phyloP scores from a whole-genome alignment of 768 basidiomycete genomes.

The Tulasnella sp. region DNA sequence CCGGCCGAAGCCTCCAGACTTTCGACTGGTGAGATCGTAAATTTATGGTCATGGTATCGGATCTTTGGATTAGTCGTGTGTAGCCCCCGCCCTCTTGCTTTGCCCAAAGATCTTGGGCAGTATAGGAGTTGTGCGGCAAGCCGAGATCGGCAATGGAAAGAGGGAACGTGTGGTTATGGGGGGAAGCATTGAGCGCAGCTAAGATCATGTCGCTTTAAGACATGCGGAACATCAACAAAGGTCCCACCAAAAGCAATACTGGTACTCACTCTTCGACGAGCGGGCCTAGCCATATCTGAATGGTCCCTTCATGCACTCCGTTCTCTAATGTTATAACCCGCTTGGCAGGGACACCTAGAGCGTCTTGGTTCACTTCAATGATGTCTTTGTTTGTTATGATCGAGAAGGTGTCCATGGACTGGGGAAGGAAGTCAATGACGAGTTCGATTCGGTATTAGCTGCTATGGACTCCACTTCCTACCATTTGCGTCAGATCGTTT shows the following conservation, averaged over 20 bases:
- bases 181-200: not conserved
- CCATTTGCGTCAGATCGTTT: constrained; percentile 31
- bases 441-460: not conserved
- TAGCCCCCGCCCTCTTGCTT: not conserved
- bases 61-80: not conserved
- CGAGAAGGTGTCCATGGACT: constrained; percentile 26
- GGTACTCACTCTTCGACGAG: constrained; percentile 24
- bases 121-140: not conserved
- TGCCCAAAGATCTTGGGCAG: not conserved
- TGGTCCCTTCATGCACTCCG: constrained; percentile 19
- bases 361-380: constrained; percentile 29
- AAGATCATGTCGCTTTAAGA: not conserved
- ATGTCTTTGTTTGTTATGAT: constrained; percentile 32
- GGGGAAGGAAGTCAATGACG: not conserved
- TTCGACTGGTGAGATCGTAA: not conserved
- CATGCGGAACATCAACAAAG: not conserved
- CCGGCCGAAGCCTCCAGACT: not conserved
- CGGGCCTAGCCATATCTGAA: constrained; percentile 27
- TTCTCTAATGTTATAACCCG: not conserved
- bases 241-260: no score
- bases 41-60: not conserved
- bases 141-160: not conserved
- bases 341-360: constrained; percentile 22
- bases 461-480: not conserved
- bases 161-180: not conserved